Conservation (phyloP, 495 filamentous ascomycete species). For the Hypoxylon fuscum region DNA sequence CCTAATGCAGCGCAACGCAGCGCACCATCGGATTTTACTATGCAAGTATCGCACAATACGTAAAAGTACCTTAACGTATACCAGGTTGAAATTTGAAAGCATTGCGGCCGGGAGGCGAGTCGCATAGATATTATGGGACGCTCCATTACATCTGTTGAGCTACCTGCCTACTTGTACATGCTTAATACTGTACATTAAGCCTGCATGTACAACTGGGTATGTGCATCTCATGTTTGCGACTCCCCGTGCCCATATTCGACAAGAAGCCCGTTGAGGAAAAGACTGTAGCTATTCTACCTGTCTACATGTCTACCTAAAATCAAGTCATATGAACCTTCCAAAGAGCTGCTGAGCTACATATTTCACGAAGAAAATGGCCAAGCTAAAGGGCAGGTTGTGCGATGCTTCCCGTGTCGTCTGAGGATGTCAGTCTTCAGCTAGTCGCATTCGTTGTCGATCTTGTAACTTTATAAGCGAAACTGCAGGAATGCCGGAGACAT, state of each 20-base stretch:
- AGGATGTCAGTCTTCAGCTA: conserved; percentile 26
- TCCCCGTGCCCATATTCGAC: background rate
- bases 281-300: no score
- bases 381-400: conserved; percentile 15
- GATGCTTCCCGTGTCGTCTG: conserved; percentile 25
- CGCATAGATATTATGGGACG: conserved; percentile 30
- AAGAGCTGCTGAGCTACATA: background rate
- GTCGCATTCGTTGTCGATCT: conserved; percentile 39
- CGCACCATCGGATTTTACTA: conserved; percentile 32
- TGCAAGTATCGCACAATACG: conserved; percentile 34
- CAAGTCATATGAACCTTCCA: background rate
- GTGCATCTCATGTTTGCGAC: conserved; percentile 28
- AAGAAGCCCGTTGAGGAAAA: background rate
- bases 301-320: no score
- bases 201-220: background rate
- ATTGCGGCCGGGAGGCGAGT: conserved; percentile 23
- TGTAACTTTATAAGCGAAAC: conserved; percentile 37
- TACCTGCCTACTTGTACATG: background rate
- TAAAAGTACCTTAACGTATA: no score
- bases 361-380: conserved; percentile 1
- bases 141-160: conserved; percentile 16
- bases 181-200: background rate
- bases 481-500: conserved; percentile 34
- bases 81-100: conserved; percentile 15
- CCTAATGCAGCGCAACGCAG: conserved; percentile 34